Evolutionary conservation across 1,284 basidiomycete species (phyloP).

Genomic region (Termitomyces sp.): DNA sequence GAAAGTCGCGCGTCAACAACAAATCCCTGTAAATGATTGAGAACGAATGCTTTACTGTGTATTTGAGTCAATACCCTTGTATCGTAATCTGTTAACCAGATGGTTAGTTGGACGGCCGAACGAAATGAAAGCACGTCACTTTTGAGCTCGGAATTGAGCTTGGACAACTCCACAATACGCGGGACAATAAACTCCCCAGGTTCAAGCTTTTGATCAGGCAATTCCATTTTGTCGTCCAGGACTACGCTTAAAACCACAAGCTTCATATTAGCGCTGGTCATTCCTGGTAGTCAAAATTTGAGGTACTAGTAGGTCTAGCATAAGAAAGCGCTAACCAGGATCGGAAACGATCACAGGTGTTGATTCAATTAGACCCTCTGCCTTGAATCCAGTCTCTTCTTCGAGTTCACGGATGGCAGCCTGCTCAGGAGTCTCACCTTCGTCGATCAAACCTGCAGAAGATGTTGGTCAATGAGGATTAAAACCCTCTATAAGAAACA

Average conservation of each 20-base stretch:
- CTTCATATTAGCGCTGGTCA: constrained; percentile 83
- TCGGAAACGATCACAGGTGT: constrained; percentile 72
- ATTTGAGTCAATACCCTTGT: constrained; percentile 39
- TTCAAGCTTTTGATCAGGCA: constrained; percentile 65
- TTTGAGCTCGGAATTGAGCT: constrained; percentile 58
- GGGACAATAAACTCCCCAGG: constrained; percentile 79
- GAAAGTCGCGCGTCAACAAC: constrained; percentile 73
- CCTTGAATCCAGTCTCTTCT: constrained; percentile 88
- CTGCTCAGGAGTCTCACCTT: constrained; percentile 68
- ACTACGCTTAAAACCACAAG: constrained; percentile 62
- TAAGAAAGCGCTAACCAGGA: constrained; percentile 51
- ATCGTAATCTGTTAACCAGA: constrained; percentile 51
- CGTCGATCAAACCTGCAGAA: constrained; percentile 69
- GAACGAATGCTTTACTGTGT: background rate
- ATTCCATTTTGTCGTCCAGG: constrained; percentile 53
- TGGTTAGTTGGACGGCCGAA: background rate
- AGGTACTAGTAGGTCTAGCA: background rate
- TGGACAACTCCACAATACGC: constrained; percentile 63
- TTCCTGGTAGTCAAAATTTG: constrained; percentile 41
- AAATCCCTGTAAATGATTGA: constrained; percentile 46
- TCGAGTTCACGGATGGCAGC: constrained; percentile 82
- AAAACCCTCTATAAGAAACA: background rate
- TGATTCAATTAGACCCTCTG: constrained; percentile 55
- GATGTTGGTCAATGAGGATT: background rate
- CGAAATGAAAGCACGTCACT: constrained; percentile 36